Base-by-base conservation (phyloP, 2,329 filamentous ascomycete genomes). In the Didymellaceae sp. region DNA sequence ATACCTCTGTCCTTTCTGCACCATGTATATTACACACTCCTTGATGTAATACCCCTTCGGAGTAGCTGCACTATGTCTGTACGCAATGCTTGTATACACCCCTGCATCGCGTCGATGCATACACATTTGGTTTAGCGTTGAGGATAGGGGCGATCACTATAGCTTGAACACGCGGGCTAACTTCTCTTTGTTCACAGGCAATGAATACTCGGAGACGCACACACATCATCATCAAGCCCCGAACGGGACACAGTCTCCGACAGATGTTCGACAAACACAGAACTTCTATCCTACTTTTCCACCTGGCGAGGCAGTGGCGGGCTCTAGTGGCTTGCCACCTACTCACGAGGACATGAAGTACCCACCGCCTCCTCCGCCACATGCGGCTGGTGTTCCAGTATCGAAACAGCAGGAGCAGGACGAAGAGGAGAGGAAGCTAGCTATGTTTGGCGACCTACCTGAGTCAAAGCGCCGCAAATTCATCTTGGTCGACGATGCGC, bases 391-490 rank as follows among this genome's bases (percentile, higher is more conserved):
- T 10, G 68, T 75, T 6, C 71, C 75, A 30, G 75, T 74, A n/a
- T 72, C 71, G 22, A 75, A 77, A 58, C 74, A 82, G 61, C 78
- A 82, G 53, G 61, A 65, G 43, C 75, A 82, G 59, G 79, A 82
- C 52, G 78, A 81, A 55, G 80, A 86, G 64, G 82, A 84, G 54
- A 70, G 72, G 77, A 87, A 80, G 43, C 82, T 86, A 13, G 85
- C 86, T 39, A 83, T 97, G 34, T 97, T 97, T 72, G 90, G 91
- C 39, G 88, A 94, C 59, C 83, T 96, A 43, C 91, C 92, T 1
- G 91, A 94, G 66, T 86, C 88, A 43, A 96, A 96, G 77, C 90
- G 91, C 67, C 88, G 93, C 70, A 97, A 97, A 75, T 97, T 97
- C 74, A 96, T 97, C 62, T 84, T 97, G 8, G 91, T 97, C 21